These are phyloP conservation scores for Neonectria hederae DNA, from an alignment of 2,329 filamentous ascomycete species.

Conservation along the genomic window DNA sequence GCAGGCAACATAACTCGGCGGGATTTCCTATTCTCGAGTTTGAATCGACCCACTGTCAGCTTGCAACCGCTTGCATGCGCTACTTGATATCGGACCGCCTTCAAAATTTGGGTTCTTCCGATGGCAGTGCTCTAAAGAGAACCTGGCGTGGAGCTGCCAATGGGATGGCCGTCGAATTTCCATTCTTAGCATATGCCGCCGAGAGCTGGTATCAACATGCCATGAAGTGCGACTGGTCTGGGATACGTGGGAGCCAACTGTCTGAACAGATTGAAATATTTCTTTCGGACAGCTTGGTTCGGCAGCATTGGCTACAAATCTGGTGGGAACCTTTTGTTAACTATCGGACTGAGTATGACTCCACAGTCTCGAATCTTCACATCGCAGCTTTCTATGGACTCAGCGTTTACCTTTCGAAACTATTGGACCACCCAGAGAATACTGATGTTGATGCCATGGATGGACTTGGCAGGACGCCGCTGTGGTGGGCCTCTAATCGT, in stretches of 20 bases:
- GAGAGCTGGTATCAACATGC: constrained; percentile 26
- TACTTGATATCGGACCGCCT: background rate
- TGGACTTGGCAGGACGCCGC: background rate
- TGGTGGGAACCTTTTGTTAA: background rate
- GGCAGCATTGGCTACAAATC: constrained; percentile 11
- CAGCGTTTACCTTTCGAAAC: background rate
- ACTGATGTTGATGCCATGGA: background rate
- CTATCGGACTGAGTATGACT: background rate
- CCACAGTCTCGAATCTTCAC: constrained; percentile 19
- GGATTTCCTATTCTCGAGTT: background rate
- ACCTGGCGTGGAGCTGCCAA: background rate
- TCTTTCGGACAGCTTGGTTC: background rate
- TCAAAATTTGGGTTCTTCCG: background rate
- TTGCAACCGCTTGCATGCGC: background rate
- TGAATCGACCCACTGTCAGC: background rate
- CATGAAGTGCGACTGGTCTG: constrained; percentile 15
- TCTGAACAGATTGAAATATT: constrained; percentile 17
- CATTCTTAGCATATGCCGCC: constrained; percentile 26
- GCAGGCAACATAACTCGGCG: background rate
- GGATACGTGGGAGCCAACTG: background rate
- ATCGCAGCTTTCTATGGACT: constrained; percentile 27
- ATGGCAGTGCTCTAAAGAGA: no score
- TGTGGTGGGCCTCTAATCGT: background rate
- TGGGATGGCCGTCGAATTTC: constrained; percentile 5
- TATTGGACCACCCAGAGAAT: constrained; percentile 2